These are phyloP conservation scores for Scutellaria barbata DNA, from an alignment of 257 asterid genomes.

Conservation along the genomic window DNA sequence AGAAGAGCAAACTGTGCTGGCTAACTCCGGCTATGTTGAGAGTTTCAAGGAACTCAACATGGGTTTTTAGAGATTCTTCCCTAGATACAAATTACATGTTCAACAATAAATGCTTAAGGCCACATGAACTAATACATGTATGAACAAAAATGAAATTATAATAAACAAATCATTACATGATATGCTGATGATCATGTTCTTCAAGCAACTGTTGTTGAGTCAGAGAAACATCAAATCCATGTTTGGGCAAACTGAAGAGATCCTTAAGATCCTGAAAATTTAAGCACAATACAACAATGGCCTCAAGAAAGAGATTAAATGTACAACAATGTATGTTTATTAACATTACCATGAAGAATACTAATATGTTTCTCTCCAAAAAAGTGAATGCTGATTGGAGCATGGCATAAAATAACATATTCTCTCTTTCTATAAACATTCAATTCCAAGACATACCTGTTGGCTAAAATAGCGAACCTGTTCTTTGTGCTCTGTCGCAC, in stretches of 20 bases:
- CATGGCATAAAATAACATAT: not conserved
- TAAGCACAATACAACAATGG: slow-evolving; percentile 19
- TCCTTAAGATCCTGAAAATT: slow-evolving; percentile 77
- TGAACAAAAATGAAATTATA: not conserved
- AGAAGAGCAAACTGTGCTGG: slow-evolving; percentile 89
- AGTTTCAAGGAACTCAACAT: slow-evolving; percentile 76
- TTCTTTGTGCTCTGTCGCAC: slow-evolving; percentile 95
- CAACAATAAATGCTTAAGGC: not conserved
- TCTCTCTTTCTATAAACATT: slow-evolving; percentile 16
- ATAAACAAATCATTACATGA: slow-evolving; percentile 54
- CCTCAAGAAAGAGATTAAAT: slow-evolving; percentile 23
- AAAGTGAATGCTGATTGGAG: not conserved
- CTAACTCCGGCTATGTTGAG: slow-evolving; percentile 94
- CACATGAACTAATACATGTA: not conserved
- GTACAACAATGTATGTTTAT: not conserved
- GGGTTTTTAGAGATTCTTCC: slow-evolving; percentile 70
- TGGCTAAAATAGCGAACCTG: slow-evolving; percentile 91
- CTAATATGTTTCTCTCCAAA: not conserved
- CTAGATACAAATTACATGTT: slow-evolving; percentile 39
- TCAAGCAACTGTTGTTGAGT: slow-evolving; percentile 89
- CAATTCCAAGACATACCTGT: slow-evolving; percentile 57
- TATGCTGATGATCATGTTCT: slow-evolving; percentile 85
- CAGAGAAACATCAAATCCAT: slow-evolving; percentile 82
- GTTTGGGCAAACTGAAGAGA: slow-evolving; percentile 78
- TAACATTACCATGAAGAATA: not conserved